A percentile compares a stretch with the other conserved stretches of the same genome.
Conservation (phyloP, 169 alveolate species). For the Theileria parva region DNA sequence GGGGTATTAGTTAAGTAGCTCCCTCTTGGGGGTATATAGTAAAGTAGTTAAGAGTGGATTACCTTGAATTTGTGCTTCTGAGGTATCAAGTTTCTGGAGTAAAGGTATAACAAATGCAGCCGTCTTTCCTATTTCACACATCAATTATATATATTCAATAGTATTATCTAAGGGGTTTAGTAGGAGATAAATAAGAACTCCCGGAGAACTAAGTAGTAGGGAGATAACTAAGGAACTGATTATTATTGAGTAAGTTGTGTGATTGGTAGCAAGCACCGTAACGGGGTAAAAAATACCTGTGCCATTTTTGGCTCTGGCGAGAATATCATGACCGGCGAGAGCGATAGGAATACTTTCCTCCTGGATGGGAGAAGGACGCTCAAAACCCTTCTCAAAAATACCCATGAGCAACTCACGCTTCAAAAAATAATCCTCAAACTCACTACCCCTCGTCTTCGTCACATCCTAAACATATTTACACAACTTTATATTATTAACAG, state of each 20-base stretch:
- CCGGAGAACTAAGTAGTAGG: no score
- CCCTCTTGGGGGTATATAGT: no score
- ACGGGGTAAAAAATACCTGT: no score
- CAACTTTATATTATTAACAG: no score
- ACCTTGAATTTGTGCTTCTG: constrained; percentile 76
- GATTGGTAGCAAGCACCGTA: no score
- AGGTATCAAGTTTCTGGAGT: constrained; percentile 82
- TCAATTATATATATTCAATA: no score
- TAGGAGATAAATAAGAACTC: no score
- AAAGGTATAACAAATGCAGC: constrained; percentile 98
- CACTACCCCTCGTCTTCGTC: constrained; percentile 96
- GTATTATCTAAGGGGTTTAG: no score
- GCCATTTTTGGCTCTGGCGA: constrained; percentile 99
- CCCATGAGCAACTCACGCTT: constrained; percentile 95
- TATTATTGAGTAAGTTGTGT: no score
- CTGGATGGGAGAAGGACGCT: constrained; percentile 98
- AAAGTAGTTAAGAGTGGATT: no score
- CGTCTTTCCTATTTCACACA: constrained; percentile 85
- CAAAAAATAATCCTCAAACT: constrained; percentile 96
- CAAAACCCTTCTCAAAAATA: constrained; percentile 97
- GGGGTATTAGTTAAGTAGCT: no score
- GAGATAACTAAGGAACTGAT: not conserved
- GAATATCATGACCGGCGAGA: constrained; percentile 92
- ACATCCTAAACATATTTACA: constrained; percentile 96
- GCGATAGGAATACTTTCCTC: constrained; percentile 98